Conservation (phyloP, 495 filamentous ascomycete species). For the Hypoxylon lienhwacheense region DNA sequence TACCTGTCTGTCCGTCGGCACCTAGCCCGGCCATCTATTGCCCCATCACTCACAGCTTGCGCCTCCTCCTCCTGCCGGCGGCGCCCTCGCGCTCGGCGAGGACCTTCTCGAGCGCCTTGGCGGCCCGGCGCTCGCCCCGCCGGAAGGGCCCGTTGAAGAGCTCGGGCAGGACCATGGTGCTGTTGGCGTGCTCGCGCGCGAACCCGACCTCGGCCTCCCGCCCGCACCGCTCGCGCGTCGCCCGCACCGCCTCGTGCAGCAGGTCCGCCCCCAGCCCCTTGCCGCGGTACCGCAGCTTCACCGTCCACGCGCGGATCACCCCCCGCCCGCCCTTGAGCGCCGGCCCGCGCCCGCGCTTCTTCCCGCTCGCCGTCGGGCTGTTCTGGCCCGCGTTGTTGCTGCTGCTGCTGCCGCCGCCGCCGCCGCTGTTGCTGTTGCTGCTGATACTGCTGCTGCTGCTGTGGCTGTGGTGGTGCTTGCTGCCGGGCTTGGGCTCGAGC, state of each 20-base stretch:
- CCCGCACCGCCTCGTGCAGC: conserved; percentile 64
- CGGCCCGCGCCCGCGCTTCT: conserved; percentile 30
- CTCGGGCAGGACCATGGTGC: conserved; percentile 59
- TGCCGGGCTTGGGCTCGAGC: conserved; percentile 46
- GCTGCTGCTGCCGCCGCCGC: no score
- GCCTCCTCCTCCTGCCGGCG: conserved; percentile 44
- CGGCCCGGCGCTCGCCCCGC: conserved; percentile 56
- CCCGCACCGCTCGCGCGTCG: conserved; percentile 60
- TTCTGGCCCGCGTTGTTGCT: no score
- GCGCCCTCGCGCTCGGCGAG: conserved; percentile 47
- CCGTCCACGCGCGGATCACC: conserved; percentile 76
- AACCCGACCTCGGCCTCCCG: conserved; percentile 63
- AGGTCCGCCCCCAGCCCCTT: conserved; percentile 69
- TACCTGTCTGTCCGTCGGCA: no score
- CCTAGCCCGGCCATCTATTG: no score
- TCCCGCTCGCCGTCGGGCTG: conserved; percentile 25
- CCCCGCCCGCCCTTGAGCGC: conserved; percentile 49
- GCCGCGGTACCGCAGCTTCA: conserved; percentile 64
- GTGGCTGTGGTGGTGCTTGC: no score
- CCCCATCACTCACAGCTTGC: conserved; percentile 31
- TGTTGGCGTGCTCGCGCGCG: conserved; percentile 68
- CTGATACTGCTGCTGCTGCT: no score
- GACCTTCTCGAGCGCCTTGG: conserved; percentile 53
- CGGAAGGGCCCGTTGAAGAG: conserved; percentile 62
- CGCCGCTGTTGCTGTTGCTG: no score